Base-by-base conservation (phyloP, 169 alveolate genomes). In the Cryptosporidium felis region DNA sequence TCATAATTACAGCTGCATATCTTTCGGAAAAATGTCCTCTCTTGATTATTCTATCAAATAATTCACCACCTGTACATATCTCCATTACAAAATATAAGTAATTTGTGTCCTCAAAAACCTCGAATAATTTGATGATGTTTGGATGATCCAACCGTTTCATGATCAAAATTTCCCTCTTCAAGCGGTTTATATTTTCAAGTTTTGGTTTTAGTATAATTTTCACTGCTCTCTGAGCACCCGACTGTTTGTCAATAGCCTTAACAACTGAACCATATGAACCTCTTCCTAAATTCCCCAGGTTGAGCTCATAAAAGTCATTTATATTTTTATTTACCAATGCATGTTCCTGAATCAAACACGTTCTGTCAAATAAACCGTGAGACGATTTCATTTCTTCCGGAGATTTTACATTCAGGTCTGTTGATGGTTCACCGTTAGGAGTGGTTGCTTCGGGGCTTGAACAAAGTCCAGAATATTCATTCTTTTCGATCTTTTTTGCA, bases 1-100 rank as follows among this genome's bases (percentile, higher is more conserved):
- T 88, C 97, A 96, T 95, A 40, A 97, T 93, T 80, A 89, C 88
- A 1, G 98, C 97, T 36, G 97, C 96, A 88, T 95, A 94, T 62
- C 91, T 91, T 88, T 96, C 99, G 0, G 95, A 62, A 91, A 88
- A 88, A 36, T 74, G 85, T 16, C 85, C 85, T 40, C 85, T 34
- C 40, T 74, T 74, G 36, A 74, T 74, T 28, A 74, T 74, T 53
- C 85, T 49, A 40, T 74, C 85, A 18, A 74, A 80, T 34, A 80
- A 45, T 46, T 80, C 89, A 14, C 89, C 89, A 38, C 89, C 89
- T n/a, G 80, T 80, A 47, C 89, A 80, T n/a, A 61, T 60, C 28
- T 80, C 89, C 89, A 80, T 80, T 3, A 80, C 81, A 46, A 80
- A 61, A 42, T 80, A 80, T 9, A 80, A 60, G 28, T 60, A 45